Evolutionary conservation across 805 yeast species (phyloP).

Genomic region (Kodamaea kaohsiungensis): DNA sequence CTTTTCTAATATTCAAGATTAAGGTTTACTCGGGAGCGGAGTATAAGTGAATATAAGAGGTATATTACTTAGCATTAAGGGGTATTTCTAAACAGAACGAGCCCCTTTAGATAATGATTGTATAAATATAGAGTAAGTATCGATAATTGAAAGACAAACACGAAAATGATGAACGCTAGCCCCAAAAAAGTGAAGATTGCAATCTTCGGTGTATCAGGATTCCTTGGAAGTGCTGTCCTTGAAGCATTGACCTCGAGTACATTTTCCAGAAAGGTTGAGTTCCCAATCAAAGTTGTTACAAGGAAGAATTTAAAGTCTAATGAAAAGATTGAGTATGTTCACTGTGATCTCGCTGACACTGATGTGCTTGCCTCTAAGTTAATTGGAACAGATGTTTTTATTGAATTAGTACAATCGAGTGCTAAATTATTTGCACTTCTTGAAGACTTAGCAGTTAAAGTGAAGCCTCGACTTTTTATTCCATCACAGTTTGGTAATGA

Average conservation of each 20-base stretch:
- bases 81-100: neutral
- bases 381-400: conserved; percentile 50
- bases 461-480: conserved; percentile 52
- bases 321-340: conserved; percentile 40
- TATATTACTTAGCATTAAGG: neutral
- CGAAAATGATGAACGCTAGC: neutral
- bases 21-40: neutral
- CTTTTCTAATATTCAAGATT: neutral
- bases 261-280: conserved; percentile 41
- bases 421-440: conserved; percentile 30
- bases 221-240: conserved; percentile 49
- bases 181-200: conserved; percentile 36
- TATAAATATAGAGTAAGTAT: neutral
- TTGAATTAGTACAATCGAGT: conserved; percentile 41
- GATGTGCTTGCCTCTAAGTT: conserved; percentile 38
- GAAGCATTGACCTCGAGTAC: conserved; percentile 44
- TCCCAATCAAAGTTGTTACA: conserved; percentile 55
- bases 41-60: neutral
- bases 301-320: conserved; percentile 36
- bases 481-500: conserved; percentile 65
- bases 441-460: conserved; percentile 39
- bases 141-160: neutral
- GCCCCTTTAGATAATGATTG: neutral
- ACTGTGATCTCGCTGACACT: conserved; percentile 27
- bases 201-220: conserved; percentile 54